These are phyloP conservation scores for Chlamydomonas incerta DNA, from an alignment of 139 green algal species.

Conservation along the genomic window DNA sequence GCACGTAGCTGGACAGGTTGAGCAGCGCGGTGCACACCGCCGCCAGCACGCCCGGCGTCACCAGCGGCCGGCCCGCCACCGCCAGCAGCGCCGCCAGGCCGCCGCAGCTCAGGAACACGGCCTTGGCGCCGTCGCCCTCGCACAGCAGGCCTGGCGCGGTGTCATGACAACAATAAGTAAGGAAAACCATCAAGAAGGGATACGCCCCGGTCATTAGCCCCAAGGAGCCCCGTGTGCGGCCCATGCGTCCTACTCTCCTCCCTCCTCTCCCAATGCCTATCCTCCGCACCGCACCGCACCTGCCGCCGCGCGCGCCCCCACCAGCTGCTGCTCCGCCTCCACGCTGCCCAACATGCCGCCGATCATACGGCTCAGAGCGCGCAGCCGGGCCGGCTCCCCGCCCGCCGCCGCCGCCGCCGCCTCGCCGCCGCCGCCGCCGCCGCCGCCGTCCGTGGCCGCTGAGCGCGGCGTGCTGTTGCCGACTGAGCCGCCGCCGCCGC, in stretches of 20 bases:
- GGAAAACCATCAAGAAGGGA: too few species aligned
- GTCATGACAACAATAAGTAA: too few species aligned
- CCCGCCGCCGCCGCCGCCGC: neutral
- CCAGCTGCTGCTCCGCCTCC: slow-evolving; percentile 50
- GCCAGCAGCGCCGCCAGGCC: slow-evolving; percentile 41
- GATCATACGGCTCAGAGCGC: slow-evolving; percentile 28
- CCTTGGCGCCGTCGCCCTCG: slow-evolving; percentile 44
- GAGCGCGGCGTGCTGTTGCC: neutral
- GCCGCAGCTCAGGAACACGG: slow-evolving; percentile 16
- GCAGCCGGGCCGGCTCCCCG: slow-evolving; percentile 15
- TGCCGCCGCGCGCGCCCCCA: slow-evolving; percentile 38
- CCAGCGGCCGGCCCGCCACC: slow-evolving; percentile 23
- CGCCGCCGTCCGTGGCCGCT: neutral
- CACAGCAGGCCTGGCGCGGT: slow-evolving; percentile 51
- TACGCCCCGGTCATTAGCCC: too few species aligned
- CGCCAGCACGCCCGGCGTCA: slow-evolving; percentile 32
- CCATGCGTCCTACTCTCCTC: too few species aligned
- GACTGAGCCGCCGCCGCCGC: neutral
- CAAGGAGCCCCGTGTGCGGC: too few species aligned
- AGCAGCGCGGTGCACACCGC: slow-evolving; percentile 44
- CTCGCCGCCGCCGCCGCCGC: neutral
- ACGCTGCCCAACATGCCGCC: slow-evolving; percentile 36
- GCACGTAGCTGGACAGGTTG: slow-evolving; percentile 54
- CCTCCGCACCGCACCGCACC: neutral
- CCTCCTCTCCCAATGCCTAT: too few species aligned